Evolutionary conservation across 306 rosid species (phyloP), one percentile per base, ranked within the genome.

Genomic region (Glycyrrhiza uralensis): DNA sequence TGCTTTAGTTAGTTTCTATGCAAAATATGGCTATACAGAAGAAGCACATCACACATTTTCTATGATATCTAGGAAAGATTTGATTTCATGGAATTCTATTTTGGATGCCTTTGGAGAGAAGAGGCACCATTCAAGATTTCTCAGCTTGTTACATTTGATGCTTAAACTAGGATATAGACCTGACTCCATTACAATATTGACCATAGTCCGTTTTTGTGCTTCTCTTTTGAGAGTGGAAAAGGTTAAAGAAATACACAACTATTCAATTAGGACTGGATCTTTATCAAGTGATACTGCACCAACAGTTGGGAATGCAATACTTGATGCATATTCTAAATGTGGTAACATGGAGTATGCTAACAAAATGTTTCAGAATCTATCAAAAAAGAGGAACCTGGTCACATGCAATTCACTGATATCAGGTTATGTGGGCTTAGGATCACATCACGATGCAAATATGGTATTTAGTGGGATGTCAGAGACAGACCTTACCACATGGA

Each of bases 1-100:
- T 83, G 90, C 98, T 73, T 71, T 91, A 46, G 70, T 93, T 51
- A 86, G 77, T 79, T 89, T 88, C 85, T 93, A 91, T 77, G 85
- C 94, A 38, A 93, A 89, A 86, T 83, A 91, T 60, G 73, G 76
- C 26, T 29, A 65, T 35, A 44, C 65, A 39, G 85, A 75, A 64
- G 86, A 76, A 56, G 92, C 97, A 56, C 83, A 73, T 54, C 64
- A 61, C 72, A 55, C 73, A 1, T 93, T 90, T 85, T 76, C 70
- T 3, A 81, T 84, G 88, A 86, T 89, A 70, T 55, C 50, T 10
- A 50, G 38, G 63, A 89, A 85, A 80, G 98, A 93, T 82, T 71
- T 90, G 84, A 89, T 90, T 82, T 93, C 98, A n/a, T 93, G 98
- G 97, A 90, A 93, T 78, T 80, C 98, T 62, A 82, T 93, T 75